Conservation (phyloP, 2,329 filamentous ascomycete genomes). For the Colletotrichum musae region DNA sequence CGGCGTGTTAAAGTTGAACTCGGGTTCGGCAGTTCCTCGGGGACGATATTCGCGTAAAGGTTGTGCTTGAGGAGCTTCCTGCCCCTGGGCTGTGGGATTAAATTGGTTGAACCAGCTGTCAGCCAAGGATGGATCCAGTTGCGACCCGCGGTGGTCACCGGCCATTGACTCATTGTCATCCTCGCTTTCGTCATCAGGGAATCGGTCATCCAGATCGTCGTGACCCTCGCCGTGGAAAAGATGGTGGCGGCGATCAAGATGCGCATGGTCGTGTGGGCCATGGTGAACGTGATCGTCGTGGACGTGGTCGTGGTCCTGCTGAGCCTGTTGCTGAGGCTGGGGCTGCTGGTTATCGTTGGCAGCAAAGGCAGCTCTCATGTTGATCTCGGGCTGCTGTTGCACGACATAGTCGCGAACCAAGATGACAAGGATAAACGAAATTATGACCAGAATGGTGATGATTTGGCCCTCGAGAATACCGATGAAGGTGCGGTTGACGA, state of each 20-base stretch:
- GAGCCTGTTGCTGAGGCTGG: slow-evolving; percentile 17
- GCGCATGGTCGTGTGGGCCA: neutral
- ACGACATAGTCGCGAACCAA: slow-evolving; percentile 98
- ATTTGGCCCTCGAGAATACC: slow-evolving; percentile 92
- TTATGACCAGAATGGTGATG: slow-evolving; percentile 91
- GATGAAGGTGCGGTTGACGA: slow-evolving; percentile 84
- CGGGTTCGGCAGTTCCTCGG: slow-evolving; percentile 5
- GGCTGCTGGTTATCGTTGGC: slow-evolving; percentile 32
- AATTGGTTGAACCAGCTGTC: slow-evolving; percentile 24
- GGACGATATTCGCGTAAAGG: slow-evolving; percentile 9
- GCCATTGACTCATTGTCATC: slow-evolving; percentile 29
- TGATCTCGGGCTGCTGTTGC: slow-evolving; percentile 94
- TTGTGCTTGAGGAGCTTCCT: slow-evolving; percentile 2
- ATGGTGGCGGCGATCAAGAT: slow-evolving; percentile 10
- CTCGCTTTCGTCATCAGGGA: slow-evolving; percentile 7
- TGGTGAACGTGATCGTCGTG: slow-evolving; percentile 39
- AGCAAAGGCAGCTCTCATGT: slow-evolving; percentile 77
- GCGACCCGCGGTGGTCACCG: neutral
- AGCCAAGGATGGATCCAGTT: slow-evolving; percentile 17
- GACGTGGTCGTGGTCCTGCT: slow-evolving; percentile 21
- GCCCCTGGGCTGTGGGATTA: slow-evolving; percentile 7
- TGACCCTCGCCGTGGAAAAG: neutral
- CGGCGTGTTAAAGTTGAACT: slow-evolving; percentile 35
- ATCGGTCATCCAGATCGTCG: no score
- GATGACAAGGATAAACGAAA: slow-evolving; percentile 97